phyloP scores from a whole-genome alignment of 441 rosid species.

The Dalechampia spathulata region DNA sequence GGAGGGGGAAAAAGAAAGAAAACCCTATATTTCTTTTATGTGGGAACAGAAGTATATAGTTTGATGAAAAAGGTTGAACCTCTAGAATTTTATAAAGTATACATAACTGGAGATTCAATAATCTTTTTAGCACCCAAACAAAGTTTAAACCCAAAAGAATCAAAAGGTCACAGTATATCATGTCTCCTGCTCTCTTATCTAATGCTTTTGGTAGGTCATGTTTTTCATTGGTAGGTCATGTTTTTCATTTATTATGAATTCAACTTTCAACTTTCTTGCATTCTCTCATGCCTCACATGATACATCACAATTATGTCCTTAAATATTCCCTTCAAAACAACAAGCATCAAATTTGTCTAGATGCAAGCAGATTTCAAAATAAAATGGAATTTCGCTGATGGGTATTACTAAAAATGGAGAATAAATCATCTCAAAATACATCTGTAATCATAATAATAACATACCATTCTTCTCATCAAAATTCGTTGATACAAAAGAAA shows the following conservation, averaged over 20 bases:
- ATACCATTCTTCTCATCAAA: too few species aligned
- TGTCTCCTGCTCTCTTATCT: too few species aligned
- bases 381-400: too few species aligned
- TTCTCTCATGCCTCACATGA: constrained; percentile 14
- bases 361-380: neutral
- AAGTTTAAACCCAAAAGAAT: constrained; percentile 18
- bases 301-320: constrained; percentile 12
- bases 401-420: too few species aligned
- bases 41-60: constrained; percentile 4
- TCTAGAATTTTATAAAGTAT: constrained; percentile 13
- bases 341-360: constrained; percentile 6
- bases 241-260: neutral
- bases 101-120: constrained; percentile 24
- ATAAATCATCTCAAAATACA: too few species aligned
- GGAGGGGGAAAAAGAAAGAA: neutral
- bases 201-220: too few species aligned
- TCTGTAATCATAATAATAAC: too few species aligned
- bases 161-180: constrained; percentile 22
- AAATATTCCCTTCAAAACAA: neutral
- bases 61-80: constrained; percentile 11
- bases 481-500: too few species aligned
- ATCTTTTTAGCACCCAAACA: constrained; percentile 32
- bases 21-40: neutral
- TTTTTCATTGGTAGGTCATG: too few species aligned
- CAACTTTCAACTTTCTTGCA: neutral